phyloP scores from a whole-genome alignment of 148 eudicot species.

The Rhododendron ferrugineum region DNA sequence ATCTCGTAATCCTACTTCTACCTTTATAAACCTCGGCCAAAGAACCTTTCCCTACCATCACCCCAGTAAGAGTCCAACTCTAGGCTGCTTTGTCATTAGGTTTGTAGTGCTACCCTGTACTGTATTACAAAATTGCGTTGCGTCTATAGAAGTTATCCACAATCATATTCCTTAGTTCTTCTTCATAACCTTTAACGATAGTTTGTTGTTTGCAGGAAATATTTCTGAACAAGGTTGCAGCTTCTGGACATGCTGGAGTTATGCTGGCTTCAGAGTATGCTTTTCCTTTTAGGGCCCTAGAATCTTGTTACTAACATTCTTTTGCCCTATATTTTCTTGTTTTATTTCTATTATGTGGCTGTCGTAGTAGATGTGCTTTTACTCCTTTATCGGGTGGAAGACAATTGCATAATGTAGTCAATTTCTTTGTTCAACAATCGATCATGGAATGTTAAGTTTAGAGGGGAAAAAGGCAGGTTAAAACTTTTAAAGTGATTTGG shows the following conservation, averaged over 20 bases:
- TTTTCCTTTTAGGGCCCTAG: background rate
- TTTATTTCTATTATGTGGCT: background rate
- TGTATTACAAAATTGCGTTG: background rate
- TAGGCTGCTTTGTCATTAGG: background rate
- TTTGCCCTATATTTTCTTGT: background rate
- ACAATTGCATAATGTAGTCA: background rate
- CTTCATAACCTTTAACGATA: background rate
- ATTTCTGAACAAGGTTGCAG: slow-evolving; percentile 58
- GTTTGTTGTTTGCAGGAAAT: slow-evolving; percentile 48
- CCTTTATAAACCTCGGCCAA: background rate
- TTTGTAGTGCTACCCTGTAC: background rate
- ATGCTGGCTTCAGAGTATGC: slow-evolving; percentile 43
- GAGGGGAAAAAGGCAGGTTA: background rate
- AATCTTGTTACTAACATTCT: slow-evolving; percentile 11
- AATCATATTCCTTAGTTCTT: background rate
- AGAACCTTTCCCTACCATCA: background rate
- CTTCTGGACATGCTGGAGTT: slow-evolving; percentile 42
- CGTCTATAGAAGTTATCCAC: background rate
- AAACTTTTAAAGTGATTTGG: background rate
- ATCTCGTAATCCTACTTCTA: background rate
- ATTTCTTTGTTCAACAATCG: background rate
- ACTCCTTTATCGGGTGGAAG: background rate
- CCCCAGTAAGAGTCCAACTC: background rate
- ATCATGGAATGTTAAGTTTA: background rate
- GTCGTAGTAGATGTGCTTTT: background rate